Percentiles rank a stretch among this genome's conserved stretches.
These are phyloP conservation scores for Yamadazyma epiphylla DNA, from an alignment of 1,139 yeast species.

Conservation along the genomic window DNA sequence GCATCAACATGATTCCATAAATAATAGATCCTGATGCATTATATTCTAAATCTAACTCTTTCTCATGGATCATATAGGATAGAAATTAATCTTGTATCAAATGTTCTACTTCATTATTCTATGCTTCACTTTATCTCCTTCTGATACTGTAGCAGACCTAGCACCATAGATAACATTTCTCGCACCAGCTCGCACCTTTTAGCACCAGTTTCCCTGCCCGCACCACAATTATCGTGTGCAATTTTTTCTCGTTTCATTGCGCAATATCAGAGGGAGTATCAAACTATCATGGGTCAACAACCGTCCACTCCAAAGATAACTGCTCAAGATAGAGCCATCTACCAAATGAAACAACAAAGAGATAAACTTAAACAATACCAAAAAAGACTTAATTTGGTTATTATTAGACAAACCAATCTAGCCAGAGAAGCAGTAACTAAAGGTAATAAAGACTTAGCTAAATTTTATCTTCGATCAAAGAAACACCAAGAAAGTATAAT, in stretches of 20 bases:
- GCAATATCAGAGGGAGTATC: not conserved
- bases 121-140: too few relatives aligned
- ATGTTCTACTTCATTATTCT: too few relatives aligned
- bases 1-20: too few relatives aligned
- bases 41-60: too few relatives aligned
- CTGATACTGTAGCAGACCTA: too few relatives aligned
- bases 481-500: slow-evolving; percentile 77
- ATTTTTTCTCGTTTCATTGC: not conserved
- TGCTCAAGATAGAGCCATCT: slow-evolving; percentile 77
- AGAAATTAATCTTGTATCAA: too few relatives aligned
- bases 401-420: slow-evolving; percentile 53
- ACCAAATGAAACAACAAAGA: slow-evolving; percentile 82
- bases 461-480: slow-evolving; percentile 67
- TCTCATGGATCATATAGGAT: too few relatives aligned
- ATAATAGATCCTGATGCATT: too few relatives aligned
- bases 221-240: not conserved
- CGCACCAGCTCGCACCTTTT: too few relatives aligned
- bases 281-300: slow-evolving; percentile 37
- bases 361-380: slow-evolving; percentile 81
- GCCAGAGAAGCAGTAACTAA: slow-evolving; percentile 56
- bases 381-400: slow-evolving; percentile 51
- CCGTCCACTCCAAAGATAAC: slow-evolving; percentile 59
- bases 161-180: too few relatives aligned
- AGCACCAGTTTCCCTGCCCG: too few relatives aligned
- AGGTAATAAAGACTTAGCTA: slow-evolving; percentile 58